Conservation (phyloP, 768 basidiomycete species). For the Pleurotus pulmonarius region DNA sequence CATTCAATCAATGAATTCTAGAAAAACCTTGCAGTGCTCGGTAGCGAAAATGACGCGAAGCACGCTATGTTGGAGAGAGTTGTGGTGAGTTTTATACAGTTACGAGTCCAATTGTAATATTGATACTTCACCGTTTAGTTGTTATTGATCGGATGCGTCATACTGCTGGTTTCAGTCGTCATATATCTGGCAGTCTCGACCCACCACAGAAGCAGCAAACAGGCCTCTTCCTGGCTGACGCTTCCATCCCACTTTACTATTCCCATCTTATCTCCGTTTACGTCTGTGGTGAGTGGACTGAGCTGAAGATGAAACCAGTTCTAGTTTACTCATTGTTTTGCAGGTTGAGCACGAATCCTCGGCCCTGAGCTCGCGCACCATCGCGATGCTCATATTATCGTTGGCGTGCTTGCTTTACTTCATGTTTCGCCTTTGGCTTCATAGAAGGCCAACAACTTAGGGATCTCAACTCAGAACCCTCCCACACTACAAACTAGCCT, state of each 20-base stretch:
- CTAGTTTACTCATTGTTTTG: too few relatives aligned
- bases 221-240: constrained; percentile 24
- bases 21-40: constrained; percentile 38
- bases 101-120: not conserved
- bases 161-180: constrained; percentile 30
- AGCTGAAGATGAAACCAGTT: too few relatives aligned
- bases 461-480: too few relatives aligned
- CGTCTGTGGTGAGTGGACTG: constrained; percentile 66
- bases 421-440: constrained; percentile 38
- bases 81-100: constrained; percentile 34
- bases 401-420: constrained; percentile 38
- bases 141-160: constrained; percentile 17
- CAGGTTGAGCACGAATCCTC: constrained; percentile 79
- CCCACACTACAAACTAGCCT: too few relatives aligned
- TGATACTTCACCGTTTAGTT: not conserved
- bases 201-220: constrained; percentile 21
- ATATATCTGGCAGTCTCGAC: constrained; percentile 29
- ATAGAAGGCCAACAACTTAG: not conserved
- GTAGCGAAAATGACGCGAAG: constrained; percentile 41
- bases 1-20: constrained; percentile 13
- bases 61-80: constrained; percentile 47
- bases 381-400: constrained; percentile 37
- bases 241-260: constrained; percentile 67
- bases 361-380: constrained; percentile 44
- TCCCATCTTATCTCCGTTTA: constrained; percentile 74